A percentile compares a stretch with the other conserved stretches of the same genome.
Evolutionary conservation across 1,284 basidiomycete species (phyloP).

Genomic region (Pascua sp.): DNA sequence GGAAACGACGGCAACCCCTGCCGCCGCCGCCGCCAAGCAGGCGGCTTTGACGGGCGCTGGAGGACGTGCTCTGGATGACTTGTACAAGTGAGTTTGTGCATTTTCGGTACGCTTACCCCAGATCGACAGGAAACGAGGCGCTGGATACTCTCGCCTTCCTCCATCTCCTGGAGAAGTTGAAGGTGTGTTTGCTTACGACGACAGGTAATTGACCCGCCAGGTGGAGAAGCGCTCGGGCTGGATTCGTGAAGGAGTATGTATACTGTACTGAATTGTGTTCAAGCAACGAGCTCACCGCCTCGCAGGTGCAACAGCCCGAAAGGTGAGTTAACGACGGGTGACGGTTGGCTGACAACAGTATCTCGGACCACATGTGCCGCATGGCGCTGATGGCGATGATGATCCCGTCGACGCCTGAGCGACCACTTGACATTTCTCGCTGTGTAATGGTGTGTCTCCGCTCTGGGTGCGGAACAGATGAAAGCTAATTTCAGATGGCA

Average conservation of each 20-base stretch:
- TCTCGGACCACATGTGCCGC: slow-evolving; percentile 96
- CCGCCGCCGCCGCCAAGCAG: slow-evolving; percentile 1
- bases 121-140: slow-evolving; percentile 57
- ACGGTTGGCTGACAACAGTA: slow-evolving; percentile 55
- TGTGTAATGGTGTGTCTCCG: slow-evolving; percentile 41
- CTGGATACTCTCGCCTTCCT: slow-evolving; percentile 79
- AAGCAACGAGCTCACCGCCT: background rate
- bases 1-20: background rate
- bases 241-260: slow-evolving; percentile 69
- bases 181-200: slow-evolving; percentile 57
- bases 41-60: slow-evolving; percentile 12
- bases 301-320: slow-evolving; percentile 70
- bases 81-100: slow-evolving; percentile 17
- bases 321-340: slow-evolving; percentile 55
- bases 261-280: slow-evolving; percentile 22
- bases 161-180: slow-evolving; percentile 78
- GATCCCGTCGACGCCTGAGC: slow-evolving; percentile 58
- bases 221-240: slow-evolving; percentile 93
- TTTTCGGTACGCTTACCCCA: slow-evolving; percentile 36
- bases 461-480: background rate
- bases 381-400: slow-evolving; percentile 92
- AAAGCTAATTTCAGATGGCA: slow-evolving; percentile 56
- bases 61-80: slow-evolving; percentile 15
- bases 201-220: slow-evolving; percentile 50
- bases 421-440: slow-evolving; percentile 67